Conservation (phyloP, 805 yeast genomes). For the Komagataella pastoris region DNA sequence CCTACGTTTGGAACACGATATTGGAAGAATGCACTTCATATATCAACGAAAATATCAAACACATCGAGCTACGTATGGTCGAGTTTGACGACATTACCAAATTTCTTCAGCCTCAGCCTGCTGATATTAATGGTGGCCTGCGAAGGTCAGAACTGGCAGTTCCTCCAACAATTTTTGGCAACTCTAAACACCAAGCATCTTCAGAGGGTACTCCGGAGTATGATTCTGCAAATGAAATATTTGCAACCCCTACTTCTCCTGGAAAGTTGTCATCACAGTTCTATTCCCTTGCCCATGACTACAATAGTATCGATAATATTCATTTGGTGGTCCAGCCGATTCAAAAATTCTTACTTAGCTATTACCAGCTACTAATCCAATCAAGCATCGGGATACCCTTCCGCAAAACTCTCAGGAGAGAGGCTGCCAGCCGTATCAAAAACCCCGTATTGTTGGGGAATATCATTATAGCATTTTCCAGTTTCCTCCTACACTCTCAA, state of each 20-base stretch:
- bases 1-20: slow-evolving; percentile 43
- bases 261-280: not conserved
- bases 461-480: slow-evolving; percentile 46
- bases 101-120: not conserved
- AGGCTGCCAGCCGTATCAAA: slow-evolving; percentile 47
- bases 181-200: not conserved
- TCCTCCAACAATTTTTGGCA: slow-evolving; percentile 1
- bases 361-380: slow-evolving; percentile 13
- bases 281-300: not conserved
- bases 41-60: slow-evolving; percentile 32
- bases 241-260: not conserved
- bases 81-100: not conserved
- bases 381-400: slow-evolving; percentile 22
- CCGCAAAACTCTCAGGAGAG: slow-evolving; percentile 28
- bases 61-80: slow-evolving; percentile 14
- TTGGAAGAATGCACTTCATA: slow-evolving; percentile 46
- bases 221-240: not conserved
- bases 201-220: not conserved
- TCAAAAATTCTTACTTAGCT: not conserved
- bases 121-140: not conserved
- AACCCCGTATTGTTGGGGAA: slow-evolving; percentile 47
- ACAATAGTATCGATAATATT: not conserved
- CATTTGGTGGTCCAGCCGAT: slow-evolving; percentile 1
- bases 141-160: not conserved
- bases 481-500: slow-evolving; percentile 43